phyloP scores from a whole-genome alignment of 352 stramenopile genomes.

The Globisporangium viniferum region DNA sequence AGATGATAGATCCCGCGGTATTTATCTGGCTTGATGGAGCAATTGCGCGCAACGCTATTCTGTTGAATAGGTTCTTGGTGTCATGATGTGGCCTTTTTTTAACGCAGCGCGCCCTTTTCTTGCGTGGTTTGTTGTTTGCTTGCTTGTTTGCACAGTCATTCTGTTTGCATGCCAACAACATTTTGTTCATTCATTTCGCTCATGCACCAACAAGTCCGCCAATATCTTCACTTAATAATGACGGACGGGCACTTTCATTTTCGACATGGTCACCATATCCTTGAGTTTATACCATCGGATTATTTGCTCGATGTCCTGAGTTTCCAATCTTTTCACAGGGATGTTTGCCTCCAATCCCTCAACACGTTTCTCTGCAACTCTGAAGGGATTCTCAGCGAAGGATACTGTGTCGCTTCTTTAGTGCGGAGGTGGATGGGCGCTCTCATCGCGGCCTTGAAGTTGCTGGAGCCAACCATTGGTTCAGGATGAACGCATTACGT shows the following conservation, averaged over 20 bases:
- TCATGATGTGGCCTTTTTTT: neutral
- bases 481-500: slow-evolving; percentile 27
- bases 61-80: neutral
- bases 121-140: neutral
- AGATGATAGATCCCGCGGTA: neutral
- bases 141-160: slow-evolving; percentile 10
- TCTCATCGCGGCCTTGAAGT: neutral
- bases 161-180: neutral
- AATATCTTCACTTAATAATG: neutral
- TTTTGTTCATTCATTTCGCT: neutral
- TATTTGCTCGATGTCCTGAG: neutral
- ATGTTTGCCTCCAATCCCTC: neutral
- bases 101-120: neutral
- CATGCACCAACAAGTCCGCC: neutral
- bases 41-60: neutral
- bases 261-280: neutral
- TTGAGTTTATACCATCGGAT: neutral
- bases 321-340: neutral
- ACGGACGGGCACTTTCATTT: neutral
- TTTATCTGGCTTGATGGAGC: neutral
- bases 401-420: neutral
- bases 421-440: neutral
- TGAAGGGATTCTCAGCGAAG: neutral
- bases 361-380: neutral
- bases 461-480: slow-evolving; percentile 19